Evolutionary conservation across 805 yeast genomes (phyloP), one percentile per base, ranked within the genome.

Genomic region (Spathaspora passalidarum): DNA sequence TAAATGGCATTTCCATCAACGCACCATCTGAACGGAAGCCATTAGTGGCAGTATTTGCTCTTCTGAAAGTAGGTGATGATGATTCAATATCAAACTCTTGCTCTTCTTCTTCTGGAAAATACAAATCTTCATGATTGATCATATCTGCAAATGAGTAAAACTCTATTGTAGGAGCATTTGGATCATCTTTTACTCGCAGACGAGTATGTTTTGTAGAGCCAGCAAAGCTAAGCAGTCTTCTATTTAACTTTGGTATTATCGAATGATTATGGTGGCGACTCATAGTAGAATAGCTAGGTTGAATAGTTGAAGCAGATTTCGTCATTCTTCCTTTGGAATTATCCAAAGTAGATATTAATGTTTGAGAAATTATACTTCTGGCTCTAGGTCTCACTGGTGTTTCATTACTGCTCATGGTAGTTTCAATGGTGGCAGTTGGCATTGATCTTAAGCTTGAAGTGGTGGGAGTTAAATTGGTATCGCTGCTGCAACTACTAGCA

Each of bases 111-210:
- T 22, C 36, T 5, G 17, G 5, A 14, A 8, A n/a, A 17, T 45
- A 29, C 17, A 38, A 47, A 23, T 46, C 46, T 42, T 62, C 66
- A 36, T 59, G 54, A 29, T 53, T 52, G 10, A 61, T 43, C 51
- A 63, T 57, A 25, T 64, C 69, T 2, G 66, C 68, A 50, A 55
- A 64, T n/a, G 65, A 61, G 47, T 61, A 64, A 41, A 56, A 64
- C 26, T 63, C 62, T 32, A 64, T 59, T 7, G 65, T 59, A 10
- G 47, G 38, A 6, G 40, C 40, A 13, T 34, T 21, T n/a, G 53
- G 44, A 35, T 38, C 39, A 38, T 13, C 39, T 18, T 39, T 29
- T 5, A 36, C 29, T 38, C 37, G n/a, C 2, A 16, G 18, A 38
- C 36, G 41, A 32, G 43, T 34, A 32, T 29, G 48, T 20, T 40